Percentiles rank a stretch among this genome's conserved stretches.
phyloP scores from a whole-genome alignment of 202 grass and related monocot genomes.

The Hordeum pubiflorum region DNA sequence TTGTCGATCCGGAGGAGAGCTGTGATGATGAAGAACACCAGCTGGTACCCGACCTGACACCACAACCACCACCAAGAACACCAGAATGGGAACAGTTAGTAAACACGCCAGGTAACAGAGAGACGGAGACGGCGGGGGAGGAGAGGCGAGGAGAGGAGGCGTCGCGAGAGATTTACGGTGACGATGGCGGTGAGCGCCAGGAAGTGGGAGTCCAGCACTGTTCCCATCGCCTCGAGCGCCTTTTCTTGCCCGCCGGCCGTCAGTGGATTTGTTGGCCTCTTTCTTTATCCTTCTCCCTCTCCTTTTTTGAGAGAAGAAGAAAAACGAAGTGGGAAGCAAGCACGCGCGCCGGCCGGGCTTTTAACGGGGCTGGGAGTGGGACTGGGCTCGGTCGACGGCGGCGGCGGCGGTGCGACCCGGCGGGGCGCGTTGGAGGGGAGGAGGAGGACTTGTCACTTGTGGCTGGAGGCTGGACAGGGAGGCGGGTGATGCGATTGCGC shows the following conservation, averaged over 20 bases:
- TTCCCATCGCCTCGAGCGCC: slow-evolving; percentile 45
- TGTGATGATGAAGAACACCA: slow-evolving; percentile 88
- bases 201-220: slow-evolving; percentile 86
- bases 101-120: background rate
- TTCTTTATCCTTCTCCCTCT: background rate
- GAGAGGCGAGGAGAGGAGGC: background rate
- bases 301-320: no score
- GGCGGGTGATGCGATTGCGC: slow-evolving; percentile 1
- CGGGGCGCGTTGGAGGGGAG: background rate
- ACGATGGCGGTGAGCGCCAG: slow-evolving; percentile 89
- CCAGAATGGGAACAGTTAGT: background rate
- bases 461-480: slow-evolving; percentile 29
- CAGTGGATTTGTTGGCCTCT: background rate
- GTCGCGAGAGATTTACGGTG: slow-evolving; percentile 40
- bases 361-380: background rate
- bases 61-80: slow-evolving; percentile 9
- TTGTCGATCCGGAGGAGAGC: slow-evolving; percentile 84
- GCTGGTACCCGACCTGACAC: slow-evolving; percentile 78
- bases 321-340: background rate
- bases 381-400: slow-evolving; percentile 8
- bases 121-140: background rate
- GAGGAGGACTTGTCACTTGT: background rate
- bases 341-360: background rate
- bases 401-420: slow-evolving; percentile 15
- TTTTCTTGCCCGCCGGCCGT: background rate